Base-by-base conservation (phyloP, 2,329 filamentous ascomycete species). In the Coniochaeta pulveracea region DNA sequence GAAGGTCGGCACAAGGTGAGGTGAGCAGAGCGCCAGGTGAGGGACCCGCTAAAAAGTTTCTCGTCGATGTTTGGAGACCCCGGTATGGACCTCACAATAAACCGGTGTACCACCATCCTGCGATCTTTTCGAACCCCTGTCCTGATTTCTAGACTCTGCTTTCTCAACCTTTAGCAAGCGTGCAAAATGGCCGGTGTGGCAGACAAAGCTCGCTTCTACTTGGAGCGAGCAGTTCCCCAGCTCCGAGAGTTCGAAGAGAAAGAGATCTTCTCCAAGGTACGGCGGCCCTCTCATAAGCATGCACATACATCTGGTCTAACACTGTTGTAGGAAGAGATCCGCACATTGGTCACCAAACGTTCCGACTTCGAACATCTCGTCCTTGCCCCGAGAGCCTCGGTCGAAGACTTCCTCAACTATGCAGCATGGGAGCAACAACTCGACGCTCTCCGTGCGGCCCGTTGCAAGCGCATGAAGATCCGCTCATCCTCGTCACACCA, bases 311-410 rank as follows among this genome's bases (percentile, higher is more conserved):
- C 21, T 35, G 19, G 14, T 19, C 6, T 21, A 17, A 33, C 33
- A 27, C 28, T 16, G 24, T 27, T 43, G 34, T 47, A 91, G 77
- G 83, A 93, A 44, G 89, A 98, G 56, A 94, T 98, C 52, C 73
- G 76, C 40, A 80, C 80, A 28, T 86, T 98, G 43, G 80, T 93
- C 34, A 79, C 80, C 51, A 94, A 91, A 56, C 79, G 91, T 46
- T 93, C 85, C 50, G 83, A 93, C 47, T 93, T 88, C 54, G 91
- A 98, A 56, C 89, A 95, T 60, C 81, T 78, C 37, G 74, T 96
- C 44, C 83, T 94, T 40, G 79, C 85, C 3, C 78, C 85, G 16
- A 85, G 86, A 31, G 78, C 79, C 39, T 72, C 73, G 26, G 72
- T 88, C 1, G 60, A 71, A 38, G 85, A 95, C 52, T 96, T 85